A percentile compares a stretch with the other conserved stretches of the same genome.
phyloP scores from a whole-genome alignment of 352 stramenopile species.

The Thraustochytrium sp. region DNA sequence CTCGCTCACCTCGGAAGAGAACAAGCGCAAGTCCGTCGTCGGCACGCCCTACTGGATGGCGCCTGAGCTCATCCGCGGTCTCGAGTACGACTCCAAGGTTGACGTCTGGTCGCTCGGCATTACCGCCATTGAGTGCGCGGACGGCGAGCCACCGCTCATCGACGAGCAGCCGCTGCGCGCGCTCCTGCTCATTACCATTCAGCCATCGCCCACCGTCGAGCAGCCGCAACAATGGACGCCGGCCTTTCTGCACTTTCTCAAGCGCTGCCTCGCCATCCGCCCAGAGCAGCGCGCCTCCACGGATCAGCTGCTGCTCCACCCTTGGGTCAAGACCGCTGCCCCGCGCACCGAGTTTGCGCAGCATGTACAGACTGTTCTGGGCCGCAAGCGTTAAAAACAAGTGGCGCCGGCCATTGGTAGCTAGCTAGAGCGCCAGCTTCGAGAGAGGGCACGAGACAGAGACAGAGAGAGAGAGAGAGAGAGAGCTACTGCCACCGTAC shows the following conservation, averaged over 20 bases:
- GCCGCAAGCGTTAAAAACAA: neutral
- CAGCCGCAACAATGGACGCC: constrained; percentile 65
- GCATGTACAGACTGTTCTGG: constrained; percentile 13
- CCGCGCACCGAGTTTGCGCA: neutral
- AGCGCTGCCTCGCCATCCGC: constrained; percentile 68
- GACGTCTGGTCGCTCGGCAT: constrained; percentile 82
- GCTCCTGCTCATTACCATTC: constrained; percentile 65
- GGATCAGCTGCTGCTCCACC: constrained; percentile 77
- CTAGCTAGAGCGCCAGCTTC: neutral
- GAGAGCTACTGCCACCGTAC: neutral
- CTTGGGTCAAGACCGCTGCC: constrained; percentile 51
- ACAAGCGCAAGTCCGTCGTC: constrained; percentile 67
- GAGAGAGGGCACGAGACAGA: neutral
- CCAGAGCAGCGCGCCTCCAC: constrained; percentile 65
- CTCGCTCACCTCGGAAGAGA: constrained; percentile 55
- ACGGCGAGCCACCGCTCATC: constrained; percentile 78
- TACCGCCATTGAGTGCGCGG: constrained; percentile 79
- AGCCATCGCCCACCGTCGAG: constrained; percentile 67
- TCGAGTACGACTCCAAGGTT: constrained; percentile 82
- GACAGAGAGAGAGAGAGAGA: neutral
- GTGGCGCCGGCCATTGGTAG: neutral
- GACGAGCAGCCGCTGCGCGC: constrained; percentile 78
- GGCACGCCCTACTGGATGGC: constrained; percentile 90
- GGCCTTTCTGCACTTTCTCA: constrained; percentile 73
- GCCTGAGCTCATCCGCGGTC: constrained; percentile 82